Base-by-base conservation (phyloP, 1,284 basidiomycete genomes). In the Chalciporus sp. region DNA sequence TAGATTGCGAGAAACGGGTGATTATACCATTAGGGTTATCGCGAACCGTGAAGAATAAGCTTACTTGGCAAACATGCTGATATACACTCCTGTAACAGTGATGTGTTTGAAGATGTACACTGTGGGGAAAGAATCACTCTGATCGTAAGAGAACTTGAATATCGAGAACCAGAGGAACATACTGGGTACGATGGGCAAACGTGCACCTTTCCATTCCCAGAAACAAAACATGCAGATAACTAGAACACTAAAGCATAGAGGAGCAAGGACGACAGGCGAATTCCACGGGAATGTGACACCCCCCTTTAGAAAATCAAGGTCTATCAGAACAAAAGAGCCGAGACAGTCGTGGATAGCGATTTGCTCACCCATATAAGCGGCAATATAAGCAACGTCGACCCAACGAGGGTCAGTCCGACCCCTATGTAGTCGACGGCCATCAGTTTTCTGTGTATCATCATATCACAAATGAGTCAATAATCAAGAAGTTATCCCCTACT, bases 181-280 rank as follows among this genome's bases (percentile, higher is more conserved):
- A 85, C 85, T 83, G 7, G 86, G 86, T 1, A 89, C 77, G 45
- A 88, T 85, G 0, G 89, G 88, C 7, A 92, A 74, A 37, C 70
- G 72, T 1, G 88, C 85, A 1, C 84, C 75, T 63, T 83, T 86
- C 78, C 84, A 86, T 70, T 93, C 90, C 78, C 86, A 89, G 14
- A 85, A 49, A 47, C 87, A 80, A 66, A 92, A 92, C 1, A 87
- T 52, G 0, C 63, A 70, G 11, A 84, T 68, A 1, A 88, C 74
- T 2, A 81, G 58, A 11, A 83, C 58, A 0, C 88, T 86, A 1
- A 83, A 78, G 44, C 81, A 69, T 2, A 92, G 69, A 0, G 86
- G 81, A 1, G 77, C 86, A 17, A 90, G 70, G 11, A 90, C 84
- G 1, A 81, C 72, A 0, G 83, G 77, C 0, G 86, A 88, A 7